Conservation (phyloP, 345 rosid species). For the Eucalyptus pauciflora region DNA sequence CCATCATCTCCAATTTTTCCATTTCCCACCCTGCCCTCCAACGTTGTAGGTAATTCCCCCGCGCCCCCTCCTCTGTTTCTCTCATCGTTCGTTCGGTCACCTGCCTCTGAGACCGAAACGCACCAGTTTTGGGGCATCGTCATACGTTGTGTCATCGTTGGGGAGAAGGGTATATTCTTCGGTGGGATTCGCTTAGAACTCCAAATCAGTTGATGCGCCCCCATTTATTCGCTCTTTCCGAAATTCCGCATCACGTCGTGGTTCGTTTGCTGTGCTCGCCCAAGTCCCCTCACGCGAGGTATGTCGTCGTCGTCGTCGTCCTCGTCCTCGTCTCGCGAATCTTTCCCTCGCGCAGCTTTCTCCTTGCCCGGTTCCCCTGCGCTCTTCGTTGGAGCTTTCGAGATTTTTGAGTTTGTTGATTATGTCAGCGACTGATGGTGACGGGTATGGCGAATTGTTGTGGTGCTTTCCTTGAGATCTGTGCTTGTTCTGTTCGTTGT, state of each 20-base stretch:
- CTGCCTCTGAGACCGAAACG: background rate
- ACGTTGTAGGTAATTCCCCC: background rate
- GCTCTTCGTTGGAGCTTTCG: background rate
- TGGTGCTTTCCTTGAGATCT: background rate
- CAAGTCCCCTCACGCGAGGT: background rate
- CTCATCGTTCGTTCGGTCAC: background rate
- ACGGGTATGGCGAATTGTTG: background rate
- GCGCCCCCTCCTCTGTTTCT: background rate
- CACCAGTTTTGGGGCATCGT: background rate
- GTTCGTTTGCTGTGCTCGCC: background rate
- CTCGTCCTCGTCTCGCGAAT: background rate
- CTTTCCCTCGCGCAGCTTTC: background rate
- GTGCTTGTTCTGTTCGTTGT: background rate
- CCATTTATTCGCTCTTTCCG: background rate
- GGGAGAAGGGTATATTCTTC: constrained; percentile 33
- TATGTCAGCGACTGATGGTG: background rate
- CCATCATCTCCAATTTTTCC: too few relatives aligned
- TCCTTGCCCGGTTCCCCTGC: background rate
- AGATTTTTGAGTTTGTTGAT: background rate
- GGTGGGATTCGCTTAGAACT: constrained; percentile 11
- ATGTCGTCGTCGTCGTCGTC: too few relatives aligned
- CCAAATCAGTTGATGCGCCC: background rate
- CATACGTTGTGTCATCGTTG: background rate
- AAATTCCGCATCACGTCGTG: background rate
- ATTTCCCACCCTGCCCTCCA: background rate